A percentile compares a stretch with the other conserved stretches of the same genome.
Evolutionary conservation across 2,329 filamentous ascomycete genomes (phyloP).

Genomic region (Exophiala sp.): DNA sequence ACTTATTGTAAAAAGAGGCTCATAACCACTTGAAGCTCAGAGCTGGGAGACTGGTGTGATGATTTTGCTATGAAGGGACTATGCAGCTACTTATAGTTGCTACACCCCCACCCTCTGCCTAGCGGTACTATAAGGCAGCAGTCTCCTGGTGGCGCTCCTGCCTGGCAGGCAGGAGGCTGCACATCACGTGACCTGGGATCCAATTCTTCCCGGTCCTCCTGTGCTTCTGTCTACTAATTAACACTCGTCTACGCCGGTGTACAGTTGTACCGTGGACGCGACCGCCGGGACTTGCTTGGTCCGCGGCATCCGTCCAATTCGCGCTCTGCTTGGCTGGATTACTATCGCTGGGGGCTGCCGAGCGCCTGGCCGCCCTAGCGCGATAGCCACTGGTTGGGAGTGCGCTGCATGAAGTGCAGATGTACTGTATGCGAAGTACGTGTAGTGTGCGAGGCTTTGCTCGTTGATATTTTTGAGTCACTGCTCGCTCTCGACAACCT

Average conservation of each 20-base stretch:
- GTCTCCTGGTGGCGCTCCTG: too few species aligned
- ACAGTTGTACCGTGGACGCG: background rate
- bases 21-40: slow-evolving; percentile 11
- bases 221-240: background rate
- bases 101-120: too few species aligned
- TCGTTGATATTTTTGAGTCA: background rate
- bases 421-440: slow-evolving; percentile 1
- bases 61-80: too few species aligned
- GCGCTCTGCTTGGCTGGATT: background rate
- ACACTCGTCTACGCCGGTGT: background rate
- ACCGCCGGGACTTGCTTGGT: background rate
- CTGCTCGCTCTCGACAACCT: slow-evolving; percentile 5
- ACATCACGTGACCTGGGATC: too few species aligned
- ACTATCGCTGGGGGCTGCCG: background rate
- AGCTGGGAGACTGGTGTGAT: too few species aligned
- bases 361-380: background rate
- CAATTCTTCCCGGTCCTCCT: background rate
- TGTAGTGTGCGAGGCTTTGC: slow-evolving; percentile 6
- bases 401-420: slow-evolving; percentile 6
- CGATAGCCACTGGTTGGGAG: slow-evolving; percentile 1
- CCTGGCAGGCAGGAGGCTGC: too few species aligned
- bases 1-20: slow-evolving; percentile 8
- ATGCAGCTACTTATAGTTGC: too few species aligned
- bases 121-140: too few species aligned
- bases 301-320: background rate